Percentiles rank a stretch among this genome's conserved stretches.
phyloP scores from a whole-genome alignment of 768 basidiomycete species.

The Goffeauzyma gilvescens region DNA sequence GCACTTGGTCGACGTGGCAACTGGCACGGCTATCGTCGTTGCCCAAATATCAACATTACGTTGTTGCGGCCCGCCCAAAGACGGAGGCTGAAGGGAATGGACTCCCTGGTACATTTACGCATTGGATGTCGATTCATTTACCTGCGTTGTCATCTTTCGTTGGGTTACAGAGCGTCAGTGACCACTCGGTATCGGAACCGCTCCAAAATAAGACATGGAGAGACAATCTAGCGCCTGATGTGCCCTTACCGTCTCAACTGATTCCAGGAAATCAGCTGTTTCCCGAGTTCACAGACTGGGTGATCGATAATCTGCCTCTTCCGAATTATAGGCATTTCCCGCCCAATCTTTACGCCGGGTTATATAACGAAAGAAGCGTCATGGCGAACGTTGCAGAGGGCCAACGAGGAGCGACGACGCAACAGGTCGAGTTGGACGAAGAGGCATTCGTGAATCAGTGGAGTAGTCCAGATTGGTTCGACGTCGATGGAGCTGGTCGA shows the following conservation, averaged over 20 bases:
- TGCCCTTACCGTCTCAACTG: slow-evolving; percentile 4
- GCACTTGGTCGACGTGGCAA: no score
- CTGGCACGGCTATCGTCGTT: no score
- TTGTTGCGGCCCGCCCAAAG: no score
- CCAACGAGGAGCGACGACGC: neutral
- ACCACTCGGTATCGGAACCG: no score
- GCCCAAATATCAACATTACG: no score
- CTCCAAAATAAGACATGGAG: no score
- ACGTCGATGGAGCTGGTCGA: slow-evolving; percentile 9
- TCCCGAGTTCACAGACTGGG: slow-evolving; percentile 6
- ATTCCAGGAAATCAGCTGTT: neutral
- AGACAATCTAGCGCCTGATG: slow-evolving; percentile 4
- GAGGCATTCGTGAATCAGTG: slow-evolving; percentile 6
- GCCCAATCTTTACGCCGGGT: neutral
- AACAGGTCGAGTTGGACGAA: neutral
- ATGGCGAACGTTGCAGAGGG: no score
- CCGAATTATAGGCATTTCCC: slow-evolving; percentile 2
- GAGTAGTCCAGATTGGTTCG: slow-evolving; percentile 9
- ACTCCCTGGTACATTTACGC: no score
- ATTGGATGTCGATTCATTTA: no score
- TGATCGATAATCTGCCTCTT: neutral
- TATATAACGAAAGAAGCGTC: slow-evolving; percentile 5
- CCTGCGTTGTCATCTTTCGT: no score
- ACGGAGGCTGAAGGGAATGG: no score
- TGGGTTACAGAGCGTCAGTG: no score